Conservation (phyloP, 768 basidiomycete genomes). For the Leccinellum luteum region DNA sequence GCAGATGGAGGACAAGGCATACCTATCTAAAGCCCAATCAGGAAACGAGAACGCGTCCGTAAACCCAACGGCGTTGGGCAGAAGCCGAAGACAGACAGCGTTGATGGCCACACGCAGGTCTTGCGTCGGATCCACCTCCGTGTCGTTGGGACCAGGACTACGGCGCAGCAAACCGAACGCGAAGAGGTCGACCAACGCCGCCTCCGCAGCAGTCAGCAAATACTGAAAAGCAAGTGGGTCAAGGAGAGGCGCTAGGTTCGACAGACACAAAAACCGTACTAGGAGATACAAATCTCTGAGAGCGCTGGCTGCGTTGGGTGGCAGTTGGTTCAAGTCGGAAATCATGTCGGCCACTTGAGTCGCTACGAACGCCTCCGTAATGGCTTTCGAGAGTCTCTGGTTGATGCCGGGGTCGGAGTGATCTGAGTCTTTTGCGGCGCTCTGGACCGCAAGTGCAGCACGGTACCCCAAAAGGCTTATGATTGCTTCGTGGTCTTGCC, state of each 20-base stretch:
- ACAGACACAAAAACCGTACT: conserved; percentile 14
- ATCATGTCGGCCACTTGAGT: conserved; percentile 51
- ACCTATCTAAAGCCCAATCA: conserved; percentile 76
- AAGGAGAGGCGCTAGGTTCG: background rate
- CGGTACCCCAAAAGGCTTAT: conserved; percentile 61
- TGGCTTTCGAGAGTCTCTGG: conserved; percentile 58
- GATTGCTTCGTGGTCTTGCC: conserved; percentile 38
- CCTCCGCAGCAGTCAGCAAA: conserved; percentile 56
- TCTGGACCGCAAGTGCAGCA: conserved; percentile 56
- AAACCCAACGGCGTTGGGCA: conserved; percentile 65
- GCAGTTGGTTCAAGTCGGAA: conserved; percentile 24
- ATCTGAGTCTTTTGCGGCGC: conserved; percentile 36
- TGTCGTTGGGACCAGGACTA: conserved; percentile 1
- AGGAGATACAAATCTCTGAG: conserved; percentile 29
- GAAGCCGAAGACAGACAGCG: conserved; percentile 45
- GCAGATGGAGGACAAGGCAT: background rate
- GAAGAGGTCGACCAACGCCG: conserved; percentile 55
- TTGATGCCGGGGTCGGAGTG: conserved; percentile 50
- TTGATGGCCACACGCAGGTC: conserved; percentile 51
- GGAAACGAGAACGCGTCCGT: conserved; percentile 73
- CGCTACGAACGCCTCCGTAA: conserved; percentile 70
- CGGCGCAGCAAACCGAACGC: conserved; percentile 47
- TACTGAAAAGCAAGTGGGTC: conserved; percentile 40
- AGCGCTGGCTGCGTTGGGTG: conserved; percentile 14
- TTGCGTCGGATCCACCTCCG: conserved; percentile 41